A percentile compares a stretch with the other conserved stretches of the same genome.
Evolutionary conservation across 306 rosid species (phyloP).

Genomic region (Dryas drummondii): DNA sequence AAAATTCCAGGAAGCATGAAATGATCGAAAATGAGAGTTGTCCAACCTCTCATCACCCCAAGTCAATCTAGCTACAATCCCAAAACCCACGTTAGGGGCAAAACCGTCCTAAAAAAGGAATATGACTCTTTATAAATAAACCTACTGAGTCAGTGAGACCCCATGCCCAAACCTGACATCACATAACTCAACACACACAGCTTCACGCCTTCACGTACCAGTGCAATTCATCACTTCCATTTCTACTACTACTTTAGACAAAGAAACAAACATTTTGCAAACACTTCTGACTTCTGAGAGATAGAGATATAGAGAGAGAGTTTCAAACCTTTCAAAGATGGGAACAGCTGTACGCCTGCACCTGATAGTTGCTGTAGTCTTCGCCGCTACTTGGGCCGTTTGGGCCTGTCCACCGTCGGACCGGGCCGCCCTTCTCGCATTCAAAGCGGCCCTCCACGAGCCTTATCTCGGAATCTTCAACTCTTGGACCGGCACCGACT

Average conservation of each 20-base stretch:
- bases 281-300: neutral
- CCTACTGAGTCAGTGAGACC: neutral
- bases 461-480: constrained; percentile 64
- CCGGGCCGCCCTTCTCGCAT: constrained; percentile 60
- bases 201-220: neutral
- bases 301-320: neutral
- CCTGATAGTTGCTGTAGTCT: constrained; percentile 6
- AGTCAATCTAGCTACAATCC: neutral
- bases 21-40: neutral
- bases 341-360: neutral
- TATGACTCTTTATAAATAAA: constrained; percentile 13
- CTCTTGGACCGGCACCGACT: constrained; percentile 80
- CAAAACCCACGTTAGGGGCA: constrained; percentile 49
- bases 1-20: constrained; percentile 29
- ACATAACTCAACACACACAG: constrained; percentile 4
- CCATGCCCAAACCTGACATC: constrained; percentile 14
- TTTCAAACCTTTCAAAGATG: constrained; percentile 2
- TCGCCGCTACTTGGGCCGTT: constrained; percentile 28
- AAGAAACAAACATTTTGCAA: neutral
- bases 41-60: constrained; percentile 6
- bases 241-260: neutral
- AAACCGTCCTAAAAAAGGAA: constrained; percentile 33
- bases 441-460: constrained; percentile 74
- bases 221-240: neutral
- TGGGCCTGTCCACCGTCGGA: constrained; percentile 72